Evolutionary conservation across 2,329 filamentous ascomycete genomes (phyloP).

Genomic region (Lachnellula suecica): DNA sequence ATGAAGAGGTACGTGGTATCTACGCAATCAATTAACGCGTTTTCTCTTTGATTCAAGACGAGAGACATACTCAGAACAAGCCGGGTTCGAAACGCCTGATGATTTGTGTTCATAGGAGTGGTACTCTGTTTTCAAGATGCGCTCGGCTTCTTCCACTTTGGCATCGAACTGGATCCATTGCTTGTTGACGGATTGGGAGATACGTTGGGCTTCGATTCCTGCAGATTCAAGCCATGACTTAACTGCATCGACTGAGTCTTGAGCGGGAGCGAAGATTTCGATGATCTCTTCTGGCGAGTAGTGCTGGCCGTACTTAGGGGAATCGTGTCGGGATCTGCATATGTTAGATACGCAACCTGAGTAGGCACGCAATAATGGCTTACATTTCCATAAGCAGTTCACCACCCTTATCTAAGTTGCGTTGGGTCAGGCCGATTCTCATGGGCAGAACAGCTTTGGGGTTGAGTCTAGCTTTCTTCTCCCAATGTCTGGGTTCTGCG

Average conservation of each 20-base stretch:
- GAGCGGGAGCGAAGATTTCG: conserved; percentile 33
- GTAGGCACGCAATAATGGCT: conserved; percentile 5
- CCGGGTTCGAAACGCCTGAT: conserved; percentile 30
- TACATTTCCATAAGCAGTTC: conserved; percentile 27
- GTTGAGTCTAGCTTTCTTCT: conserved; percentile 22
- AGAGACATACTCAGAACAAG: conserved; percentile 39
- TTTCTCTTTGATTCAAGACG: too few species aligned
- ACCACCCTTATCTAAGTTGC: conserved; percentile 24
- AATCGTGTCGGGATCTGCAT: conserved; percentile 25
- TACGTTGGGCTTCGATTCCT: conserved; percentile 31
- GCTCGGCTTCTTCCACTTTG: conserved; percentile 34
- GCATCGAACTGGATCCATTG: conserved; percentile 38
- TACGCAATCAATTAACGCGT: too few species aligned
- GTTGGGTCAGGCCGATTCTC: conserved; percentile 25
- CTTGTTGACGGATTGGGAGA: conserved; percentile 37
- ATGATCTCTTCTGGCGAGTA: conserved; percentile 33
- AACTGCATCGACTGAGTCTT: conserved; percentile 33
- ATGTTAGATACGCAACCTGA: conserved; percentile 20
- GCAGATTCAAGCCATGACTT: conserved; percentile 33
- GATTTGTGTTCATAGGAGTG: conserved; percentile 45
- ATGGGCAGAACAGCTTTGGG: conserved; percentile 24
- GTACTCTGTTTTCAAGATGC: conserved; percentile 35
- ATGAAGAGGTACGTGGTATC: conserved; percentile 45
- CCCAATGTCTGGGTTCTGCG: conserved; percentile 20
- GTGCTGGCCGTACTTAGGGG: conserved; percentile 35